Percentiles rank a stretch among this genome's conserved stretches.
Evolutionary conservation across 805 yeast species (phyloP).

Genomic region (Dipodascopsis tothii): DNA sequence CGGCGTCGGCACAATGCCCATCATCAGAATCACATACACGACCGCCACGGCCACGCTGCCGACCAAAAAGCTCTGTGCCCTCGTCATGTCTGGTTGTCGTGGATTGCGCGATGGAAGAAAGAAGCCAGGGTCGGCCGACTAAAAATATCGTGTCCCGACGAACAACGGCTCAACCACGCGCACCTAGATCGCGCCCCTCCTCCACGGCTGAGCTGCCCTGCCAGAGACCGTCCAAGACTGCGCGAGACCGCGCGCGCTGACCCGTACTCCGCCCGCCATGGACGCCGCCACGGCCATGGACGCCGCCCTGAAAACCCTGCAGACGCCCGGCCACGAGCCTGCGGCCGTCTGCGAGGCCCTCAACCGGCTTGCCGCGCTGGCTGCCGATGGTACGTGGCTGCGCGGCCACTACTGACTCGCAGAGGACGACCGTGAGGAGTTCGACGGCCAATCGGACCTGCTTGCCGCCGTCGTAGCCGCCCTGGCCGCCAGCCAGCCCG

Average conservation of each 20-base stretch:
- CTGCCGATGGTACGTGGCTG: not conserved
- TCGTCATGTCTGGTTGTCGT: not conserved
- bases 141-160: not conserved
- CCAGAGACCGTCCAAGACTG: not conserved
- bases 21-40: no score
- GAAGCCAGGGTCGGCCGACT: not conserved
- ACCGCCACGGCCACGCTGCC: not conserved
- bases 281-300: not conserved
- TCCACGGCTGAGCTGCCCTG: no score
- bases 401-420: not conserved
- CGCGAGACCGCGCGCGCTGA: not conserved
- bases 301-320: no score
- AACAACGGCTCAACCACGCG: not conserved
- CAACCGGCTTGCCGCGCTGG: not conserved
- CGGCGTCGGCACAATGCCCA: not conserved
- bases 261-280: not conserved
- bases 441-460: not conserved
- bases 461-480: not conserved
- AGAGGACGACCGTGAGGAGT: not conserved
- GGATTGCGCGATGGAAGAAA: not conserved
- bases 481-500: not conserved
- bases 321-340: no score
- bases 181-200: not conserved
- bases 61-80: not conserved
- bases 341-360: not conserved